phyloP scores from a whole-genome alignment of 805 yeast species.

The Monosporozyma siamensis region DNA sequence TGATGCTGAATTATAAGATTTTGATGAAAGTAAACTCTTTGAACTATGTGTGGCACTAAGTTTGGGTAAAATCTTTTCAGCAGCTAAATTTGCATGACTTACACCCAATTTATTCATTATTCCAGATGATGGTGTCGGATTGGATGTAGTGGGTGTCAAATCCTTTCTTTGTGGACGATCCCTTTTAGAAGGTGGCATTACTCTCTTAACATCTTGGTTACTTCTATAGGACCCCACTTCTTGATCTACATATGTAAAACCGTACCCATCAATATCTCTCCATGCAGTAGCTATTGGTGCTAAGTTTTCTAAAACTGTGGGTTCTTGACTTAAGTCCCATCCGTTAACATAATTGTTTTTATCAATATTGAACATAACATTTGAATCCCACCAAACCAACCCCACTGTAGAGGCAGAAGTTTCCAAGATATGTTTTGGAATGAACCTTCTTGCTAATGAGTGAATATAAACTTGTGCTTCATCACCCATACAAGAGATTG shows the following conservation, averaged over 20 bases:
- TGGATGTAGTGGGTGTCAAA: background rate
- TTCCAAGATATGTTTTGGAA: conserved; percentile 46
- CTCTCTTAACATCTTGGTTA: background rate
- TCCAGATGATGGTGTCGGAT: background rate
- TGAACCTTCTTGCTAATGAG: conserved; percentile 57
- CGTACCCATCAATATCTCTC: conserved; percentile 32
- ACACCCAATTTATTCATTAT: conserved; percentile 7
- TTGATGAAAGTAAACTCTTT: conserved; percentile 10
- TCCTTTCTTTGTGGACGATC: background rate
- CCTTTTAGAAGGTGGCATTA: background rate
- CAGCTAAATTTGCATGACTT: conserved; percentile 13
- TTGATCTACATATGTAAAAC: conserved; percentile 25
- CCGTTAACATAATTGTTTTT: conserved; percentile 27
- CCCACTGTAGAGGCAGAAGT: conserved; percentile 27
- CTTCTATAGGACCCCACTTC: conserved; percentile 18
- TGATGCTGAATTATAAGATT: conserved; percentile 9
- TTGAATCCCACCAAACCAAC: conserved; percentile 30
- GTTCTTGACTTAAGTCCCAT: conserved; percentile 27
- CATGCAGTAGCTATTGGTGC: conserved; percentile 22
- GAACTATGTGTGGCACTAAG: conserved; percentile 6
- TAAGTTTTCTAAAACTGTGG: conserved; percentile 25
- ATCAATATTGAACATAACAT: conserved; percentile 27
- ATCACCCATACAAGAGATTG: conserved; percentile 63
- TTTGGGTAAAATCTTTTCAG: conserved; percentile 1
- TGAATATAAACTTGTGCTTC: conserved; percentile 61